A percentile compares a stretch with the other conserved stretches of the same genome.
Evolutionary conservation across 345 rosid species (phyloP).

Genomic region (Angophora floribunda): DNA sequence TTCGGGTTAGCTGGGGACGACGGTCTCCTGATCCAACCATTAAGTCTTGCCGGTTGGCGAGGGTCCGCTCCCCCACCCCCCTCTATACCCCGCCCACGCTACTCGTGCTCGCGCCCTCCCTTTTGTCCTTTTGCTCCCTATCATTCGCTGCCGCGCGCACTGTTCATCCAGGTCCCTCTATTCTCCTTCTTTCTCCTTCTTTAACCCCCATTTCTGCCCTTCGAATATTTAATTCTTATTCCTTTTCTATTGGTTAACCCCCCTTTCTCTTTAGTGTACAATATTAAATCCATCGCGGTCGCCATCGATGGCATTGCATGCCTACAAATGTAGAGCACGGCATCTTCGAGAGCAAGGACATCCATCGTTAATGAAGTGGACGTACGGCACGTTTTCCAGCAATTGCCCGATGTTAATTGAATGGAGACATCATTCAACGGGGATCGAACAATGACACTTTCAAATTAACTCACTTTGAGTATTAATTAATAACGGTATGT

Average conservation of each 20-base stretch:
- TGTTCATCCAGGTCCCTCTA: background rate
- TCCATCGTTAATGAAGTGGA: background rate
- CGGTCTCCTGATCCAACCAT: background rate
- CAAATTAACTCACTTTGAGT: background rate
- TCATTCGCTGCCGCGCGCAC: background rate
- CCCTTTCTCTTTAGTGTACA: background rate
- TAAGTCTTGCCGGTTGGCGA: background rate
- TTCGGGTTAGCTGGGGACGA: background rate
- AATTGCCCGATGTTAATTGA: background rate
- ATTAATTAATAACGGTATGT: accelerated
- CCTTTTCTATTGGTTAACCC: background rate
- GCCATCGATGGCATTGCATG: background rate
- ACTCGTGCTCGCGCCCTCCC: background rate
- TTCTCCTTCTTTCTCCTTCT: background rate
- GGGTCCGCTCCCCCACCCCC: background rate
- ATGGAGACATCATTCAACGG: background rate
- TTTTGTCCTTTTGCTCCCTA: background rate
- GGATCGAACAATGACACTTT: background rate
- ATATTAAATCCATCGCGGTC: background rate
- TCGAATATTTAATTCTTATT: background rate
- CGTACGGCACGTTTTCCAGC: background rate
- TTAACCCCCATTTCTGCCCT: background rate
- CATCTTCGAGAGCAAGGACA: background rate
- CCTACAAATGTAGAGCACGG: background rate
- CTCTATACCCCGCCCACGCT: background rate